phyloP scores from a whole-genome alignment of 805 yeast genomes.

The Candida railenensis region DNA sequence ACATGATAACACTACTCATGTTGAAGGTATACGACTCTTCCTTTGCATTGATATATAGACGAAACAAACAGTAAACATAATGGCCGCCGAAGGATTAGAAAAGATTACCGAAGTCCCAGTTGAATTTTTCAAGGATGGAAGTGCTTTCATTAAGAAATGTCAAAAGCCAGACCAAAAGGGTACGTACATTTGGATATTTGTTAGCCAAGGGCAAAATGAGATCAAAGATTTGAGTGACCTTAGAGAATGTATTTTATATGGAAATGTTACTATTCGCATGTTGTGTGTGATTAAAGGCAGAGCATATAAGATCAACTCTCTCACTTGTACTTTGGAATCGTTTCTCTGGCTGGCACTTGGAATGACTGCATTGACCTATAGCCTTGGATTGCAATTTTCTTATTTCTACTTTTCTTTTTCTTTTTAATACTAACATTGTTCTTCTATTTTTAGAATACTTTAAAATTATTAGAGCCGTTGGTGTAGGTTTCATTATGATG shows the following conservation, averaged over 20 bases:
- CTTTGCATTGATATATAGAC: not conserved
- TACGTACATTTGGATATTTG: constrained; percentile 28
- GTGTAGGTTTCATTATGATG: constrained; percentile 95
- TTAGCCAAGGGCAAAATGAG: not conserved
- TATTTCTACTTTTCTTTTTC: constrained; percentile 1
- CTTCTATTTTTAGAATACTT: constrained; percentile 60
- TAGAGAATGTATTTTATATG: not conserved
- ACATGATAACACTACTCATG: not conserved
- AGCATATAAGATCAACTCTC: not conserved
- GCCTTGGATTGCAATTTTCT: not conserved
- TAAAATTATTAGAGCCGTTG: constrained; percentile 91
- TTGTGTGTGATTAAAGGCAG: not conserved
- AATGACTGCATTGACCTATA: not conserved
- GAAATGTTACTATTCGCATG: not conserved
- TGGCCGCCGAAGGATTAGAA: constrained; percentile 64
- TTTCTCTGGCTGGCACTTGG: constrained; percentile 2
- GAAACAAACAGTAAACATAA: constrained; percentile 12
- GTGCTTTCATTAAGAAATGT: constrained; percentile 85
- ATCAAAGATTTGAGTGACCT: not conserved
- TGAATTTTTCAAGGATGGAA: constrained; percentile 89
- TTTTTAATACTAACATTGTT: constrained; percentile 9
- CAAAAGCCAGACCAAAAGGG: constrained; percentile 87
- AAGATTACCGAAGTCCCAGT: constrained; percentile 82
- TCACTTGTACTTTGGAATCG: not conserved
- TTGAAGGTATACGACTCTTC: not conserved